Percentiles rank a stretch among this genome's conserved stretches.
Evolutionary conservation across 1,139 yeast species (phyloP).

Genomic region (Suhomyces terraborum): DNA sequence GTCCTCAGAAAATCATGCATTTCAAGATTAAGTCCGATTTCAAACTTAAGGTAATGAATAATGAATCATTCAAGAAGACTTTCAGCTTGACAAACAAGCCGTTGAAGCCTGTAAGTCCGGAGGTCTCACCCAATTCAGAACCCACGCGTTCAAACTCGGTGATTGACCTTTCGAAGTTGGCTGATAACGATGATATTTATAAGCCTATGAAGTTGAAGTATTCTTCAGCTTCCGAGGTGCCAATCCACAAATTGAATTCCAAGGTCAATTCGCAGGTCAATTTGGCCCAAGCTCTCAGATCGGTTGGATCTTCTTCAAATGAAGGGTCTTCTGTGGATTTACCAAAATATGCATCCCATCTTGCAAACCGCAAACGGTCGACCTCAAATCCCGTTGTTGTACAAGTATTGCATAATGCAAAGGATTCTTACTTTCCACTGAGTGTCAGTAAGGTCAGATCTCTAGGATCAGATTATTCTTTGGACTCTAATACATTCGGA

Average conservation of each 20-base stretch:
- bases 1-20: constrained; percentile 31
- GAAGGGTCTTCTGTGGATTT: constrained; percentile 34
- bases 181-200: constrained; percentile 40
- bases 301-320: constrained; percentile 25
- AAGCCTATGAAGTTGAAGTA: constrained; percentile 45
- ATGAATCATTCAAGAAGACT: constrained; percentile 39
- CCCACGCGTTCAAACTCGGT: constrained; percentile 48
- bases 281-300: constrained; percentile 30
- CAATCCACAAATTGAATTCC: constrained; percentile 42
- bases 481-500: constrained; percentile 16
- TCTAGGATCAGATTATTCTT: constrained; percentile 21
- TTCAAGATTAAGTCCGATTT: constrained; percentile 28
- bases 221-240: constrained; percentile 43
- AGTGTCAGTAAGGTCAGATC: constrained; percentile 21
- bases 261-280: constrained; percentile 43
- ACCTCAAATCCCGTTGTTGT: constrained; percentile 26
- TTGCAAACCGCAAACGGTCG: constrained; percentile 23
- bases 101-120: constrained; percentile 42
- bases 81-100: constrained; percentile 39
- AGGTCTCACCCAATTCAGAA: constrained; percentile 47
- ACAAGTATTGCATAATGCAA: constrained; percentile 21
- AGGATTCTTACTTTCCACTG: constrained; percentile 37
- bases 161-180: constrained; percentile 42
- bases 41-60: constrained; percentile 40
- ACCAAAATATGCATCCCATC: constrained; percentile 21